A percentile compares a stretch with the other conserved stretches of the same genome.
phyloP scores from a whole-genome alignment of 2,329 filamentous ascomycete species.

The Phaeosphaeria sp. region DNA sequence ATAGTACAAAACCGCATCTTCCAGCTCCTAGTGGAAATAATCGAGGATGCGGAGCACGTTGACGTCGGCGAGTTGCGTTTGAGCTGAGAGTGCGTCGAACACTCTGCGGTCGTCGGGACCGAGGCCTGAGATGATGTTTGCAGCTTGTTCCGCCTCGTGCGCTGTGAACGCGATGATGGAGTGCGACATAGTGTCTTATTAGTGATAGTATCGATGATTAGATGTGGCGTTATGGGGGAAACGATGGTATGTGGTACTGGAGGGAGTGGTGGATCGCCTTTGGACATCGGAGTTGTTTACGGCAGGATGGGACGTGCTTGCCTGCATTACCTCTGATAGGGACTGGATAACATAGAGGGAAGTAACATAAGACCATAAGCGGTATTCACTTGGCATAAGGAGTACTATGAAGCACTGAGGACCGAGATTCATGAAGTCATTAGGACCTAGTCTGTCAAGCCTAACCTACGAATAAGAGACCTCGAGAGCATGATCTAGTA shows the following conservation, averaged over 20 bases:
- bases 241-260: background rate
- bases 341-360: background rate
- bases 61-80: background rate
- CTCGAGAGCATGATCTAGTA: conserved; percentile 13
- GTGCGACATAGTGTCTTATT: background rate
- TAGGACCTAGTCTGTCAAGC: background rate
- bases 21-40: background rate
- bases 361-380: background rate
- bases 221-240: background rate
- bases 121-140: background rate
- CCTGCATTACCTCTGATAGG: background rate
- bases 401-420: background rate
- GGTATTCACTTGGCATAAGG: background rate
- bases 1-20: background rate
- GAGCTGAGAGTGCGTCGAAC: background rate
- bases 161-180: background rate
- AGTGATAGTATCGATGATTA: background rate
- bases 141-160: background rate
- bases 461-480: background rate
- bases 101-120: background rate
- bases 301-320: background rate
- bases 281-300: too few relatives aligned
- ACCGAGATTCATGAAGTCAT: background rate
- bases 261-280: too few relatives aligned
- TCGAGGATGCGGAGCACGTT: background rate